These are phyloP conservation scores for Pseudozyma tsukubaensis DNA, from an alignment of 1,284 basidiomycete species.

Conservation along the genomic window DNA sequence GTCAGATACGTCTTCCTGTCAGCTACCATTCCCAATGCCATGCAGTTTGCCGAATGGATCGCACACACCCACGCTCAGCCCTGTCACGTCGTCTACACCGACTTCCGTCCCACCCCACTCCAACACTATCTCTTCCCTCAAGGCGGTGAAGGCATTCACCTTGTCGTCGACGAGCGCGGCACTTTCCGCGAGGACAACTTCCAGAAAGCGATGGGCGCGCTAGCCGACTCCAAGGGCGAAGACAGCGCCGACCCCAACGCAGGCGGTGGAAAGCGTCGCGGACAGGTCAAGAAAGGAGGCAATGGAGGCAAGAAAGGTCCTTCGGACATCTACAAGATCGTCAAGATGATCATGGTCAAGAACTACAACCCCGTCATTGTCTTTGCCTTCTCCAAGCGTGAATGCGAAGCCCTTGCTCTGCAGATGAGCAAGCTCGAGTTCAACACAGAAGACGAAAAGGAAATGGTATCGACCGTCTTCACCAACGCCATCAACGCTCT, in stretches of 20 bases:
- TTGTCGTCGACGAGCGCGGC: slow-evolving; percentile 97
- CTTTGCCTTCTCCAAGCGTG: slow-evolving; percentile 97
- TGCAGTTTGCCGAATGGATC: slow-evolving; percentile 99
- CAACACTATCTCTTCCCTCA: slow-evolving; percentile 98
- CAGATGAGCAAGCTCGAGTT: slow-evolving; percentile 95
- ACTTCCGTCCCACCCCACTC: slow-evolving; percentile 96
- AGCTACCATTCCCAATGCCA: slow-evolving; percentile 99
- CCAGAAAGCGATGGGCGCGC: slow-evolving; percentile 94
- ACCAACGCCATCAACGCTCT: slow-evolving; percentile 93
- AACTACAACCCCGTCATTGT: slow-evolving; percentile 99
- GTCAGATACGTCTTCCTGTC: slow-evolving; percentile 99
- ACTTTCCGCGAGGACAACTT: slow-evolving; percentile 98
- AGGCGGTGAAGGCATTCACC: slow-evolving; percentile 94
- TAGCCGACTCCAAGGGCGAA: slow-evolving; percentile 84
- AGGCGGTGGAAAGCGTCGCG: slow-evolving; percentile 78
- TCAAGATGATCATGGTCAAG: slow-evolving; percentile 98
- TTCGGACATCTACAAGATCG: slow-evolving; percentile 97
- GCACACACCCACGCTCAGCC: slow-evolving; percentile 96
- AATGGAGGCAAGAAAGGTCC: slow-evolving; percentile 95
- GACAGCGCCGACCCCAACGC: slow-evolving; percentile 82
- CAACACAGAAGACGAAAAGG: slow-evolving; percentile 92
- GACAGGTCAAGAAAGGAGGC: slow-evolving; percentile 83
- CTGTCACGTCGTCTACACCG: slow-evolving; percentile 98
- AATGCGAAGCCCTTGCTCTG: slow-evolving; percentile 93
- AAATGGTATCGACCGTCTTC: slow-evolving; percentile 88